Conservation (phyloP, 1,139 yeast genomes). For the Candida tropicalis region DNA sequence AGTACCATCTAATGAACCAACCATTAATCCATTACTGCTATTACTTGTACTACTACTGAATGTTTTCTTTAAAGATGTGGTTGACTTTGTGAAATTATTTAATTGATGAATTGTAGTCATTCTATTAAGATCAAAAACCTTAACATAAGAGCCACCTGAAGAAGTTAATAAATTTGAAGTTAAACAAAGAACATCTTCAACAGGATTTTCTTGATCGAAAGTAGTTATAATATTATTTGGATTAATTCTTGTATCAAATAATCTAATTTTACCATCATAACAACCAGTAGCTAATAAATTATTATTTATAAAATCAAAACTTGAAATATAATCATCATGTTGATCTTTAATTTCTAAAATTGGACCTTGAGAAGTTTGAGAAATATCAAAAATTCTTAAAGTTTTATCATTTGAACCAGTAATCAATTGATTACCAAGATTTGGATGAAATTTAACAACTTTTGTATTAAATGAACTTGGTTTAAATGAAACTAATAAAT, state of each 20-base stretch:
- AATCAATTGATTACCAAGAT: conserved; percentile 67
- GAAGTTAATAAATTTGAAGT: conserved; percentile 79
- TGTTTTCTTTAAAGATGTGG: conserved; percentile 76
- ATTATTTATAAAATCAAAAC: conserved; percentile 73
- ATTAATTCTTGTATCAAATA: conserved; percentile 79
- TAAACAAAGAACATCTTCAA: conserved; percentile 82
- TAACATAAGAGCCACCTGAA: conserved; percentile 86
- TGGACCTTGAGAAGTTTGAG: conserved; percentile 69
- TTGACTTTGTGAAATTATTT: conserved; percentile 88
- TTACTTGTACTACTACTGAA: too few relatives aligned
- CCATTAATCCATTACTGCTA: conserved; percentile 78
- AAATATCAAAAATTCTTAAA: conserved; percentile 85
- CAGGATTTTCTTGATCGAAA: conserved; percentile 57
- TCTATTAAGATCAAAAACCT: conserved; percentile 90
- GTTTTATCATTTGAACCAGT: conserved; percentile 93
- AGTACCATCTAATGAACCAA: conserved; percentile 96
- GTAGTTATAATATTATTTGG: conserved; percentile 27
- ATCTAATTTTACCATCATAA: conserved; percentile 83
- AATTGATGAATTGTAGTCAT: conserved; percentile 66
- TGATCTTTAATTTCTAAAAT: conserved; percentile 66
- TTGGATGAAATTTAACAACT: conserved; percentile 90
- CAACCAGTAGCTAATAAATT: conserved; percentile 89
- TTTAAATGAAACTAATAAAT: conserved; percentile 73
- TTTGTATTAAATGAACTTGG: conserved; percentile 90
- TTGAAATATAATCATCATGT: conserved; percentile 82